A percentile compares a stretch with the other conserved stretches of the same genome.
These are phyloP conservation scores for Metschnikowia santaceciliae DNA, from an alignment of 805 yeast genomes.

Conservation along the genomic window DNA sequence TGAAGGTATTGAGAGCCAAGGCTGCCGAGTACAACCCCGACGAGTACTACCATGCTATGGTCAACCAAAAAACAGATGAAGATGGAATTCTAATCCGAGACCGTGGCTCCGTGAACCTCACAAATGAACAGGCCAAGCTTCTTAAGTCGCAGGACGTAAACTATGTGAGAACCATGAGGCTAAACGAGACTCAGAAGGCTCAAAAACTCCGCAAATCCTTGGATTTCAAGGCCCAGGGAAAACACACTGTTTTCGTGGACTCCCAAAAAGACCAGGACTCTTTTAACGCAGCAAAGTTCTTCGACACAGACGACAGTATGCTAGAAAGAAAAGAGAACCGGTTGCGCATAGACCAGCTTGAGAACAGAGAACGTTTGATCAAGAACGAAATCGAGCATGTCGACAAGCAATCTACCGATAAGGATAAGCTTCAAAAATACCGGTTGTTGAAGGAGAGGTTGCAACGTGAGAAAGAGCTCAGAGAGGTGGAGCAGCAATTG, in stretches of 20 bases:
- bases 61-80: conserved; percentile 59
- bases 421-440: conserved; percentile 58
- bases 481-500: conserved; percentile 66
- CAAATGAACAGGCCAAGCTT: conserved; percentile 73
- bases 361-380: conserved; percentile 31
- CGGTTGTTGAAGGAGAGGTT: conserved; percentile 59
- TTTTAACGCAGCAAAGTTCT: conserved; percentile 62
- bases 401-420: conserved; percentile 35
- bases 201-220: conserved; percentile 50
- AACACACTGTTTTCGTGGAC: conserved; percentile 85
- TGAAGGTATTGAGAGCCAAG: conserved; percentile 70
- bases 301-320: conserved; percentile 66
- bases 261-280: conserved; percentile 47
- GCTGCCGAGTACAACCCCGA: conserved; percentile 81
- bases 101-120: conserved; percentile 55
- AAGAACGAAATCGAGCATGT: conserved; percentile 30
- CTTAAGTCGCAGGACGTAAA: conserved; percentile 89
- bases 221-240: conserved; percentile 56
- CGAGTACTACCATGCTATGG: conserved; percentile 96
- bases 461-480: conserved; percentile 66
- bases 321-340: conserved; percentile 68
- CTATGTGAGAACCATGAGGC: conserved; percentile 73
- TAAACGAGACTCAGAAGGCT: conserved; percentile 63
- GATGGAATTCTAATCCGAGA: conserved; percentile 64
- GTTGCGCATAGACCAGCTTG: conserved; percentile 57